Conservation (phyloP, 208 protist genomes). For the Trichomonas tenax region DNA sequence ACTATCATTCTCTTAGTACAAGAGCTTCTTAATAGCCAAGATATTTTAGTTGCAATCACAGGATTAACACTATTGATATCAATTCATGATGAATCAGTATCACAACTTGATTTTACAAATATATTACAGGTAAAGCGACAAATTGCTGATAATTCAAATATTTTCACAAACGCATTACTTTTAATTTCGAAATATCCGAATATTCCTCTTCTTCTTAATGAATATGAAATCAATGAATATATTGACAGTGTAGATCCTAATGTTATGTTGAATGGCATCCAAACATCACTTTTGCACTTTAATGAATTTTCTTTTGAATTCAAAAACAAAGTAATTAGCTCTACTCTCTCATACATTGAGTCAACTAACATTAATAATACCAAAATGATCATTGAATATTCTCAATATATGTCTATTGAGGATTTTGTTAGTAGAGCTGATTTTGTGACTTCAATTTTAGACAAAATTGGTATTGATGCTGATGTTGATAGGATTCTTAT, state of each 20-base stretch:
- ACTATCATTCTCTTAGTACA: not conserved
- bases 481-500: not conserved
- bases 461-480: not conserved
- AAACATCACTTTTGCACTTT: not conserved
- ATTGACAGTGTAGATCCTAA: not conserved
- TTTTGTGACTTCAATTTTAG: not conserved
- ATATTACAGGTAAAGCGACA: not conserved
- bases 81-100: not conserved
- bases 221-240: not conserved
- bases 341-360: not conserved
- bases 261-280: not conserved
- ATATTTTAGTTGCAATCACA: not conserved
- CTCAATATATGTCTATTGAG: not conserved
- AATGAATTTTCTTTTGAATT: not conserved
- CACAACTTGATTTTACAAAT: not conserved
- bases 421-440: not conserved
- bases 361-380: not conserved
- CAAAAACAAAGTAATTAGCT: not conserved
- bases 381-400: not conserved
- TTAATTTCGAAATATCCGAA: not conserved
- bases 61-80: not conserved
- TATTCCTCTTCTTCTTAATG: not conserved
- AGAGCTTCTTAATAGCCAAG: not conserved
- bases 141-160: not conserved
- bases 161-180: not conserved